Base-by-base conservation (phyloP, 371 early-diverging fungal species). In the Phascolomyces articulosus region DNA sequence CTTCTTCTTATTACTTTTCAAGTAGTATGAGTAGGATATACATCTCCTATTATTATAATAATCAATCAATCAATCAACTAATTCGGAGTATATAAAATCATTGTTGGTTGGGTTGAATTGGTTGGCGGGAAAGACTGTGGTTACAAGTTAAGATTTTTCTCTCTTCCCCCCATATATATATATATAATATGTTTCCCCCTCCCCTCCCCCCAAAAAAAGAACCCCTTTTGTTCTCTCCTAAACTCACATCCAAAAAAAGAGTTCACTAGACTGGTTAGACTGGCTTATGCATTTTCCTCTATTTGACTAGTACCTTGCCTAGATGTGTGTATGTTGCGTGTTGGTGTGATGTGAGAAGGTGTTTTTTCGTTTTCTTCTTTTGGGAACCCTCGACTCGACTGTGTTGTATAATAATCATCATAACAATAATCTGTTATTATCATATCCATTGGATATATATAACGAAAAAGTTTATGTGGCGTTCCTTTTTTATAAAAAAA, bases 401-500 rank as follows among this genome's bases (percentile, higher is more conserved):
- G 16, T 55, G 31, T 18, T 55, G 24, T 55, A 29, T 55, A 29
- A 31, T 21, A 44, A 24, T 47, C 13, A 1, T 6, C 38, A 38
- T n/a, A 38, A 13, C 13, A 38, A 13, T 38, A 38, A 6, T n/a
- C n/a, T n/a, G n/a, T n/a, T n/a, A n/a, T n/a, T n/a, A n/a, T n/a
- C n/a, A n/a, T n/a, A n/a, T n/a, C n/a, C n/a, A n/a, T n/a, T n/a
- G n/a, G n/a, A n/a, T n/a, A n/a, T n/a, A n/a, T 34, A 31, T 34
- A 34, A 34, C 34, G n/a, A n/a, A 34, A 34, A 34, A 9, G 34
- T 2, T 0, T 9, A 11, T 61, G 51, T 62, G 62, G 62, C 54
- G 62, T 62, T 54, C 62, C 62, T 40, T 60, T 54, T 51, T 31
- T 31, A 38, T 38, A 57, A 40, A 34, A 34, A n/a, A 34, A 28